Evolutionary conservation across 2,329 filamentous ascomycete species (phyloP), one percentile per base, ranked within the genome.

Genomic region (Trichoderma lentiforme): DNA sequence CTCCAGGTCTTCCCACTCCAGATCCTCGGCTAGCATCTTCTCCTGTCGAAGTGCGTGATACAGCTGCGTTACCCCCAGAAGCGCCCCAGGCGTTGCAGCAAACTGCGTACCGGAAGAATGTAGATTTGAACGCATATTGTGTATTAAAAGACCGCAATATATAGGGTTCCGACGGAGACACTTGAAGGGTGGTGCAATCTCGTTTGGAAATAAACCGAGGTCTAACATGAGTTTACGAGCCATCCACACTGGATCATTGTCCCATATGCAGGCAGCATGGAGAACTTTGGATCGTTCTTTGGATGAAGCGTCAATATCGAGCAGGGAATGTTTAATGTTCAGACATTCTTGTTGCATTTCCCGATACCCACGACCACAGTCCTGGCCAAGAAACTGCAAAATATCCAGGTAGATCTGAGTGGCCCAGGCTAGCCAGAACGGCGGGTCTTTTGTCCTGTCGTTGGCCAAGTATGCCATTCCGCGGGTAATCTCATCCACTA

Each of bases 41-140:
- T 64, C 62, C 62, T 64, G 62, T 6, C 62, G 62, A 51, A 64
- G 62, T 21, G 39, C 62, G 9, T 64, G 62, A 21, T 64, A 64
- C 24, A 64, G 62, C 39, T 64, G 62, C 18, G 62, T 64, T 21
- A 51, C 39, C 3, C 62, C 62, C 26, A 64, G 24, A 51, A 64
- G 62, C 26, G 62, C 62, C 5, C 36, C 36, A 18, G 36, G 39
- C 6, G 18, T 47, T 18, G 62, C 62, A n/a, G 43, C 12, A 47
- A 51, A 64, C 28, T 11, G 62, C 39, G 8, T 4, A 26, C 62
- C 62, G n/a, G 39, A 51, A 15, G 39, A 51, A 9, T 64, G 62
- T 28, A 64, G n/a, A 4, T 14, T 51, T 32, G 36, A 30, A 12
- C 36, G 62, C 62, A 64, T 64, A 32, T 64, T 30, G 39, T 64